phyloP scores from a whole-genome alignment of 768 basidiomycete genomes.

The Boletus sp. region DNA sequence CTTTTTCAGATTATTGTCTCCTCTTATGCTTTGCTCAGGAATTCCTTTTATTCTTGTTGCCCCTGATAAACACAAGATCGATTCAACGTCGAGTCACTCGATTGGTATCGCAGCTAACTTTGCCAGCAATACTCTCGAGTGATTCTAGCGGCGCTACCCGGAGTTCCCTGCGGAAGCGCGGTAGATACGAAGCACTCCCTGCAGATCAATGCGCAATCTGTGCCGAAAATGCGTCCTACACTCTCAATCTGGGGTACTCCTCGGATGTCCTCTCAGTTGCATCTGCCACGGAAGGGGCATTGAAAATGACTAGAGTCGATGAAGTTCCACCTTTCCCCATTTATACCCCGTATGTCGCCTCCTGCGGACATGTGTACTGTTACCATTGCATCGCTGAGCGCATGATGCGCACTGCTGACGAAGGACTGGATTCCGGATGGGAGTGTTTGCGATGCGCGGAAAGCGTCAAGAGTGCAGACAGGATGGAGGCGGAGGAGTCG shows the following conservation, averaged over 20 bases:
- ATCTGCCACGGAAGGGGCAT: constrained; percentile 16
- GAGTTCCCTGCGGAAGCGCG: constrained; percentile 30
- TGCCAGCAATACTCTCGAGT: constrained; percentile 33
- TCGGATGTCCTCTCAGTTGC: constrained; percentile 42
- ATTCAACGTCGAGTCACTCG: constrained; percentile 56
- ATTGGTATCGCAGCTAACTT: constrained; percentile 22
- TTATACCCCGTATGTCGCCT: constrained; percentile 77
- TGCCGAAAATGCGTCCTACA: constrained; percentile 66
- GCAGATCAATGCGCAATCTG: constrained; percentile 88
- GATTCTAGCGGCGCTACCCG: constrained; percentile 15
- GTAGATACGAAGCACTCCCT: constrained; percentile 69
- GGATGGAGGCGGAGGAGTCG: constrained; percentile 39
- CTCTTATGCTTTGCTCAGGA: constrained; percentile 55
- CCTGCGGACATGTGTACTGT: constrained; percentile 86
- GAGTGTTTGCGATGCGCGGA: constrained; percentile 79
- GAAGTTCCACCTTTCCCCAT: constrained; percentile 62
- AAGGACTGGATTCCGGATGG: constrained; percentile 59
- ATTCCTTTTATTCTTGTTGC: constrained; percentile 90
- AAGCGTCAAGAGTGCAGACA: constrained; percentile 58
- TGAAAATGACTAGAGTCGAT: constrained; percentile 18
- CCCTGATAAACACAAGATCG: constrained; percentile 69
- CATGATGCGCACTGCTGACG: constrained; percentile 70
- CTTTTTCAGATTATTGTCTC: neutral
- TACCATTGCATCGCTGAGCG: constrained; percentile 89
- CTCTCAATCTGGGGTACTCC: constrained; percentile 52